Evolutionary conservation across 306 rosid species (phyloP).

Genomic region (Herpetospermum pedunculosum): DNA sequence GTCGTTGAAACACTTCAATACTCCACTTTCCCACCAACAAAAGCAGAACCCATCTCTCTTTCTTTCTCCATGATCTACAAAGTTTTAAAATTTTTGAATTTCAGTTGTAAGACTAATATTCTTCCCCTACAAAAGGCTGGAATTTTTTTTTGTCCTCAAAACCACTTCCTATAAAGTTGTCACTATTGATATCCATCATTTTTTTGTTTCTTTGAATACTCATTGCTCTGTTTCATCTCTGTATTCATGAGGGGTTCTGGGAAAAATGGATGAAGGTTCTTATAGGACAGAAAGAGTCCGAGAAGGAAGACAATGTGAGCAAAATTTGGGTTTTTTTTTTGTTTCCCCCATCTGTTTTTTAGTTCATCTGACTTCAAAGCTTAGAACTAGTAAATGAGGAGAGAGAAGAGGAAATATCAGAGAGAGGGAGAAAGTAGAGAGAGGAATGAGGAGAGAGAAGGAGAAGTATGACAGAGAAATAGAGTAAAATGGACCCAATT

Average conservation of each 20-base stretch:
- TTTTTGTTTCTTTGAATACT: background rate
- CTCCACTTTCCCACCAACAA: background rate
- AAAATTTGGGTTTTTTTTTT: background rate
- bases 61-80: background rate
- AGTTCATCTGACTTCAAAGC: background rate
- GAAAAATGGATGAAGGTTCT: slow-evolving; percentile 15
- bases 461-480: too few relatives aligned
- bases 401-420: too few relatives aligned
- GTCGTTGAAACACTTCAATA: background rate
- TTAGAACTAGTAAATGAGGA: background rate
- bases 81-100: background rate
- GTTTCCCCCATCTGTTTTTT: background rate
- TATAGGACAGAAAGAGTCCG: background rate
- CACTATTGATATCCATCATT: background rate
- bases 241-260: slow-evolving; percentile 9
- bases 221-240: background rate
- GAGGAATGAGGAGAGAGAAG: too few relatives aligned
- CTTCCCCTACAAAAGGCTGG: background rate
- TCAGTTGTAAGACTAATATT: background rate
- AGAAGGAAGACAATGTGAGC: slow-evolving; percentile 11
- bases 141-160: background rate
- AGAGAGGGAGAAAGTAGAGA: too few relatives aligned
- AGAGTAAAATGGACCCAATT: too few relatives aligned
- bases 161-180: background rate
- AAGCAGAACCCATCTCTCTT: background rate